A percentile compares a stretch with the other conserved stretches of the same genome.
Evolutionary conservation across 257 asterid species (phyloP).

Genomic region (Gynochthodes officinalis): DNA sequence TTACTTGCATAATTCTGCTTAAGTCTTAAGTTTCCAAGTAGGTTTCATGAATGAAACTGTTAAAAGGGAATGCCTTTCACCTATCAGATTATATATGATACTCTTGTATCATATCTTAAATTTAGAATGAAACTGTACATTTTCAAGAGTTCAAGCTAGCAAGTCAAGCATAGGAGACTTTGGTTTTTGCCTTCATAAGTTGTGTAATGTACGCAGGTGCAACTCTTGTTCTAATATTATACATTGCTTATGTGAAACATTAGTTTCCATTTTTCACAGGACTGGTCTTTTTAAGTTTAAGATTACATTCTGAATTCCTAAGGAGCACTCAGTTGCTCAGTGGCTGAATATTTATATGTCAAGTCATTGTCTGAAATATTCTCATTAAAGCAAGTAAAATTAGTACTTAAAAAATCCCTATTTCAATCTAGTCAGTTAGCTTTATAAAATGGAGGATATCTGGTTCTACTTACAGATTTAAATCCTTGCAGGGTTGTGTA

Average conservation of each 20-base stretch:
- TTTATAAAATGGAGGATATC: not conserved
- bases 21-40: not conserved
- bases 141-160: not conserved
- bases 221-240: not conserved
- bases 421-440: not conserved
- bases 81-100: not conserved
- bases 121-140: too few relatives aligned
- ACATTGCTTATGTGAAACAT: not conserved
- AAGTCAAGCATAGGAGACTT: not conserved
- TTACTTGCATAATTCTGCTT: not conserved
- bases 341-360: not conserved
- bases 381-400: not conserved
- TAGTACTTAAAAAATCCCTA: not conserved
- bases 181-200: not conserved
- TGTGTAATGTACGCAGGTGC: not conserved
- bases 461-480: constrained; percentile 15
- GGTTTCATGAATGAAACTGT: not conserved
- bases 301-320: not conserved
- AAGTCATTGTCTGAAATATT: not conserved
- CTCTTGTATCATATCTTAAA: too few relatives aligned
- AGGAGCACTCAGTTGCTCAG: too few relatives aligned
- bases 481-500: constrained; percentile 66
- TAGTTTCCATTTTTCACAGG: not conserved
- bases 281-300: not conserved
- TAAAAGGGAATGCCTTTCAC: not conserved